These are phyloP conservation scores for Fusarium protoensiforme DNA, from an alignment of 2,329 filamentous ascomycete genomes.

Conservation along the genomic window DNA sequence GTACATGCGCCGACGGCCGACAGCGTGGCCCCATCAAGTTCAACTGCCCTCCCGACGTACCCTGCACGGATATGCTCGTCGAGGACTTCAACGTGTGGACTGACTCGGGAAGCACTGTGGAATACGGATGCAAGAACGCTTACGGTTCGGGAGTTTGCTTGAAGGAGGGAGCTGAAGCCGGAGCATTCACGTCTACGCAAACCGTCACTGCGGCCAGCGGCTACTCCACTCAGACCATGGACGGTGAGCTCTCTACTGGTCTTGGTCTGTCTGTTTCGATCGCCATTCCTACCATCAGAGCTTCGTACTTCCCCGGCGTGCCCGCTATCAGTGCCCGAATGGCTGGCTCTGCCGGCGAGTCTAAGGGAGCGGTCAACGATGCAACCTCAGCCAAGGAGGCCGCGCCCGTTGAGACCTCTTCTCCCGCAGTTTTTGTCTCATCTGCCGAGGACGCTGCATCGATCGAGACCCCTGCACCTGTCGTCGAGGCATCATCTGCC, in stretches of 20 bases:
- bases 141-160: slow-evolving; percentile 31
- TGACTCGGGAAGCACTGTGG: slow-evolving; percentile 15
- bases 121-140: slow-evolving; percentile 33
- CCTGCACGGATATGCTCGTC: slow-evolving; percentile 34
- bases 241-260: slow-evolving; percentile 20
- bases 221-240: slow-evolving; percentile 27
- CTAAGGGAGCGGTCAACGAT: not conserved
- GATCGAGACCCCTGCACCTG: not conserved
- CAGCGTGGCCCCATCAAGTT: slow-evolving; percentile 36
- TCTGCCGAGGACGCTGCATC: not conserved
- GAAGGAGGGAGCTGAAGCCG: slow-evolving; percentile 11
- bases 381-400: not conserved
- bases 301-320: slow-evolving; percentile 26
- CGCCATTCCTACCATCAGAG: slow-evolving; percentile 25
- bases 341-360: slow-evolving; percentile 2
- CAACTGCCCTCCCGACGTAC: slow-evolving; percentile 31
- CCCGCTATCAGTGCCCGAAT: slow-evolving; percentile 25
- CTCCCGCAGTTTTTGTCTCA: not conserved
- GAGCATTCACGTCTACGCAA: slow-evolving; percentile 26
- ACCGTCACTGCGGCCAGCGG: slow-evolving; percentile 18
- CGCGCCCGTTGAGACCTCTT: not conserved
- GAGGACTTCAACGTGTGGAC: slow-evolving; percentile 33
- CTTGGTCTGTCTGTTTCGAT: slow-evolving; percentile 30
- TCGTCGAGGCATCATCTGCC: not conserved
- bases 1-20: slow-evolving; percentile 29